These are phyloP conservation scores for Xylaria arbuscula DNA, from an alignment of 2,329 filamentous ascomycete genomes.

Conservation along the genomic window DNA sequence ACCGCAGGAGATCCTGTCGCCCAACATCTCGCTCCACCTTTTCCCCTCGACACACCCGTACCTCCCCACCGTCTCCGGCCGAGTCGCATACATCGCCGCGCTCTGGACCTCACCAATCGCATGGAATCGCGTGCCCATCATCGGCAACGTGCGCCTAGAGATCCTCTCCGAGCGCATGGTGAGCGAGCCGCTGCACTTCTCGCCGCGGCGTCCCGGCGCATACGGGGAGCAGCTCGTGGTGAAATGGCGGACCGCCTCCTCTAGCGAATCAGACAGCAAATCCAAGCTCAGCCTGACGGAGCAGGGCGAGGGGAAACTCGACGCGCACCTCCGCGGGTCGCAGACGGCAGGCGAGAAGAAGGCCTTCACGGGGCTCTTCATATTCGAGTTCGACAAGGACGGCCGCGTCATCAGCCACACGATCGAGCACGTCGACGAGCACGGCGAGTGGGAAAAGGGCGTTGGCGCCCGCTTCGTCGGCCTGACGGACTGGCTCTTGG, in stretches of 20 bases:
- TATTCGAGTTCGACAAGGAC: constrained; percentile 93
- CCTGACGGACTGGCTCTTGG: constrained; percentile 93
- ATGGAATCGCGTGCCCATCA: constrained; percentile 91
- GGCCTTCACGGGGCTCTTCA: constrained; percentile 90
- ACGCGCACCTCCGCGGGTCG: constrained; percentile 51
- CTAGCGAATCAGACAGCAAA: constrained; percentile 56
- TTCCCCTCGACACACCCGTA: constrained; percentile 84
- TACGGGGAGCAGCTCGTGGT: constrained; percentile 86
- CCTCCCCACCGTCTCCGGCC: constrained; percentile 90
- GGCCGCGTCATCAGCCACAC: constrained; percentile 88
- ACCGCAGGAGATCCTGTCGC: constrained; percentile 80
- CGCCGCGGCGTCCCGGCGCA: constrained; percentile 63
- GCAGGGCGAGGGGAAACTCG: constrained; percentile 51
- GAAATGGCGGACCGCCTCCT: constrained; percentile 77
- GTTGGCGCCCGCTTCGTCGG: constrained; percentile 86
- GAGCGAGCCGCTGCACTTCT: constrained; percentile 63
- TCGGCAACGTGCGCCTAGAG: constrained; percentile 88
- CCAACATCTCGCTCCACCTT: constrained; percentile 76
- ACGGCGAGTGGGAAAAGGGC: constrained; percentile 82
- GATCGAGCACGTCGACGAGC: constrained; percentile 91
- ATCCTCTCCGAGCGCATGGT: constrained; percentile 92
- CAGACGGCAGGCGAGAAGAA: constrained; percentile 67
- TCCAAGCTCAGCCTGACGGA: constrained; percentile 46
- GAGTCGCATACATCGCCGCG: constrained; percentile 90
- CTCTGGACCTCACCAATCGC: constrained; percentile 96